Evolutionary conservation across 257 asterid genomes (phyloP).

Genomic region (Nicotiana sylvestris): DNA sequence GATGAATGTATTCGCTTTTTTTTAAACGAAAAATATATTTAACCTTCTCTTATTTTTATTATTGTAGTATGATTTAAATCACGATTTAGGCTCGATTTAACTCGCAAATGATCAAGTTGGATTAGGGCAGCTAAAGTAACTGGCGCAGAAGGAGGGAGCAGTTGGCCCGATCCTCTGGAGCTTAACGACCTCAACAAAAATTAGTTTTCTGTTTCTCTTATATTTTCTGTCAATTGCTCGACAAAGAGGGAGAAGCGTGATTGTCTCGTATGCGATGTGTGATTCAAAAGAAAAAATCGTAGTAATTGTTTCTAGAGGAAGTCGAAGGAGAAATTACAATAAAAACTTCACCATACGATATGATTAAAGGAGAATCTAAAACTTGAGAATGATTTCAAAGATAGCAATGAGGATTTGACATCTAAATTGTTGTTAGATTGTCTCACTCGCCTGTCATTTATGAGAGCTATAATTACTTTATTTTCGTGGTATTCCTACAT

Average conservation of each 20-base stretch:
- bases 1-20: no score
- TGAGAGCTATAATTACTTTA: neutral
- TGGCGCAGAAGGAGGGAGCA: slow-evolving; percentile 10
- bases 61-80: no score
- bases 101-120: neutral
- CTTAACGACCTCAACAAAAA: slow-evolving; percentile 25
- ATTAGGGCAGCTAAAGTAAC: neutral
- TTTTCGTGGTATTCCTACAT: neutral
- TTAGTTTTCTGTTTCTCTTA: neutral
- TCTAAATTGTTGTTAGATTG: neutral
- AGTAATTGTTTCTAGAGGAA: neutral
- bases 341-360: neutral
- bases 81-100: neutral
- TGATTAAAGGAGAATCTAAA: neutral
- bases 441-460: neutral
- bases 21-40: no score
- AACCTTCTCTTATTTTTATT: no score
- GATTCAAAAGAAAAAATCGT: neutral
- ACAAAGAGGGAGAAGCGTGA: neutral
- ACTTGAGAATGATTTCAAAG: neutral
- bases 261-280: neutral
- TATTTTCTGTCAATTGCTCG: neutral
- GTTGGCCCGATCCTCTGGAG: slow-evolving; percentile 7
- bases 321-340: neutral
- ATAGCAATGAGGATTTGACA: neutral